Conservation (phyloP, 345 rosid genomes). For the Durio zibethinus region DNA sequence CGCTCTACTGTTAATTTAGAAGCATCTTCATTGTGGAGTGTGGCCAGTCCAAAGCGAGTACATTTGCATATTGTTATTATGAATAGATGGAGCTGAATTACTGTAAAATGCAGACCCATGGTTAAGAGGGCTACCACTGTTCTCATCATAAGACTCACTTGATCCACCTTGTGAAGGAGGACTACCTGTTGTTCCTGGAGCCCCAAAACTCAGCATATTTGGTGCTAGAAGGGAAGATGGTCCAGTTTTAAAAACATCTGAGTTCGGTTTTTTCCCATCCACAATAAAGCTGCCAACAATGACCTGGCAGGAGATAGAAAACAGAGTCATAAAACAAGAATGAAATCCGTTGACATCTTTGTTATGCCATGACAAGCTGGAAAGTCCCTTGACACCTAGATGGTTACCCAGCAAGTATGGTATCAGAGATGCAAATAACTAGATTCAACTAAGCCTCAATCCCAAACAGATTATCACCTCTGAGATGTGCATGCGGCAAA, state of each 20-base stretch:
- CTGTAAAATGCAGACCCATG: slow-evolving; percentile 37
- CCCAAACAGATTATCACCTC: background rate
- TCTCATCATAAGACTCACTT: slow-evolving; percentile 70
- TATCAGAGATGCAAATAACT: background rate
- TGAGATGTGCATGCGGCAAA: background rate
- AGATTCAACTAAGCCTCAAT: background rate
- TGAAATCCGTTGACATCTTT: background rate
- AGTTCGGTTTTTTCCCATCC: slow-evolving; percentile 51
- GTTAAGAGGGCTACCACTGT: slow-evolving; percentile 58
- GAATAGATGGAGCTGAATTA: slow-evolving; percentile 41
- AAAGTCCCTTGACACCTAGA: background rate
- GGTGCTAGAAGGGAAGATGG: slow-evolving; percentile 45
- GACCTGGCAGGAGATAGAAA: slow-evolving; percentile 42
- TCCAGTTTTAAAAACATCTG: slow-evolving; percentile 44
- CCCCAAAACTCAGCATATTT: slow-evolving; percentile 59
- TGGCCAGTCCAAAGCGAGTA: slow-evolving; percentile 62
- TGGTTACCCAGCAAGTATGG: background rate
- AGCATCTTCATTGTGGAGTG: slow-evolving; percentile 41
- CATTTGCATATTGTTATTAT: slow-evolving; percentile 54
- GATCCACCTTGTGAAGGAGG: slow-evolving; percentile 69
- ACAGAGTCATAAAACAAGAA: slow-evolving; percentile 8
- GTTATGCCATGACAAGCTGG: background rate
- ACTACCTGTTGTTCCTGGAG: slow-evolving; percentile 45
- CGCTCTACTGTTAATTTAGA: background rate
- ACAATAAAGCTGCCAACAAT: slow-evolving; percentile 86